Evolutionary conservation across 306 rosid species (phyloP).

Genomic region (Cercis canadensis): DNA sequence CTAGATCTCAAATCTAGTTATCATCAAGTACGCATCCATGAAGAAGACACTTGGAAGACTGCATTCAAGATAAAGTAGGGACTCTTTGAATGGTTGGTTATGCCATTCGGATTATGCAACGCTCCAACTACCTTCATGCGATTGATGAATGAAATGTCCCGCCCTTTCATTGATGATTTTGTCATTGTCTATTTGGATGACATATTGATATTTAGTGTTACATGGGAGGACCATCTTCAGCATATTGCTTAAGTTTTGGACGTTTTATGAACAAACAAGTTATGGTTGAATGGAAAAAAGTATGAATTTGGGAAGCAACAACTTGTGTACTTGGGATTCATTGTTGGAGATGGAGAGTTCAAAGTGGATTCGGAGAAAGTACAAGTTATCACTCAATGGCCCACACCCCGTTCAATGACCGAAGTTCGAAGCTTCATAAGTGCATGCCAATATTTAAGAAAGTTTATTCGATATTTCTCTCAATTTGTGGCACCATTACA

Average conservation of each 20-base stretch:
- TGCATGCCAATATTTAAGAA: not conserved
- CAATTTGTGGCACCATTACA: not conserved
- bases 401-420: not conserved
- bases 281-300: not conserved
- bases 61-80: no score
- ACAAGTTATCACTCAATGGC: no score
- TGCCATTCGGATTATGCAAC: no score
- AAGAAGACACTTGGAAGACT: no score
- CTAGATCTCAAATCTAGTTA: no score
- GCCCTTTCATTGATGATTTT: constrained; percentile 17
- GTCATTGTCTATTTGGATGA: not conserved
- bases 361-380: not conserved
- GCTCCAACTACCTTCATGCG: constrained; percentile 12
- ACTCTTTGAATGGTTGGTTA: no score
- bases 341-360: not conserved
- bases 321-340: not conserved
- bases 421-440: not conserved
- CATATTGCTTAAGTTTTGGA: not conserved
- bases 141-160: not conserved
- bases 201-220: not conserved
- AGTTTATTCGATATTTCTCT: not conserved
- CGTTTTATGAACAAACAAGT: not conserved
- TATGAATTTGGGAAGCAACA: not conserved
- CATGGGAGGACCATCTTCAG: not conserved
- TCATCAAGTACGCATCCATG: no score